Percentiles rank a stretch among this genome's conserved stretches.
Evolutionary conservation across 1,284 basidiomycete genomes (phyloP).

Genomic region (Trametes pubescens): DNA sequence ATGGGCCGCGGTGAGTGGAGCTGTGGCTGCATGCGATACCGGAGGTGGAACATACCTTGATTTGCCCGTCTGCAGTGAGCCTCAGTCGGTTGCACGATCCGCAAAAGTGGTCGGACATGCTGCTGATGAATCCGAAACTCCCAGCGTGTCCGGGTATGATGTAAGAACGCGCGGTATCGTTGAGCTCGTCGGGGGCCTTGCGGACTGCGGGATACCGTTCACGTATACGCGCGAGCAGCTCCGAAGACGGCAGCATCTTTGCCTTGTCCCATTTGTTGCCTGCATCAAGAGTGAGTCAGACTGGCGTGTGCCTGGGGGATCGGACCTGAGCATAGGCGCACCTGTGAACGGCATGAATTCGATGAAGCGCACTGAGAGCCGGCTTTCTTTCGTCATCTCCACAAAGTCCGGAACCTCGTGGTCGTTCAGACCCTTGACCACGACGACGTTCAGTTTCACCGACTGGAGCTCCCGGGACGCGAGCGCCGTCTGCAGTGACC

Average conservation of each 20-base stretch:
- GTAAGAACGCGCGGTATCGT: slow-evolving; percentile 86
- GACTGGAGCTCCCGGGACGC: slow-evolving; percentile 57
- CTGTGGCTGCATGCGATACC: background rate
- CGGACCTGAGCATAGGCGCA: slow-evolving; percentile 43
- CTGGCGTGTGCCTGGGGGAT: slow-evolving; percentile 4
- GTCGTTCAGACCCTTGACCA: slow-evolving; percentile 84
- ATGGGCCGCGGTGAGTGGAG: slow-evolving; percentile 8
- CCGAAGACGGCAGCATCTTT: slow-evolving; percentile 82
- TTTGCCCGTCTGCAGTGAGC: slow-evolving; percentile 88
- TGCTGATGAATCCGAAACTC: slow-evolving; percentile 88
- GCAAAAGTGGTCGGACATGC: slow-evolving; percentile 94
- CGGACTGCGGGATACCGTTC: slow-evolving; percentile 55
- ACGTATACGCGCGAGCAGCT: slow-evolving; percentile 62
- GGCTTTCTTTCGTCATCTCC: slow-evolving; percentile 71
- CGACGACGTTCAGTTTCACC: slow-evolving; percentile 87
- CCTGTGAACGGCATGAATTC: slow-evolving; percentile 95
- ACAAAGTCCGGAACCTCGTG: slow-evolving; percentile 82
- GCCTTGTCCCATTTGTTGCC: slow-evolving; percentile 87
- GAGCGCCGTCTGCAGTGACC: slow-evolving; percentile 71
- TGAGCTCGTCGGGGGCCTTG: slow-evolving; percentile 71
- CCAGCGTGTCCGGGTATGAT: slow-evolving; percentile 77
- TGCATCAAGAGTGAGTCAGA: slow-evolving; percentile 40
- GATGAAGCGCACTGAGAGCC: slow-evolving; percentile 84
- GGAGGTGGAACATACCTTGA: slow-evolving; percentile 65
- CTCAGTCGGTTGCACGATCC: slow-evolving; percentile 85